phyloP scores from a whole-genome alignment of 257 asterid genomes.

The Verbascum thapsus region DNA sequence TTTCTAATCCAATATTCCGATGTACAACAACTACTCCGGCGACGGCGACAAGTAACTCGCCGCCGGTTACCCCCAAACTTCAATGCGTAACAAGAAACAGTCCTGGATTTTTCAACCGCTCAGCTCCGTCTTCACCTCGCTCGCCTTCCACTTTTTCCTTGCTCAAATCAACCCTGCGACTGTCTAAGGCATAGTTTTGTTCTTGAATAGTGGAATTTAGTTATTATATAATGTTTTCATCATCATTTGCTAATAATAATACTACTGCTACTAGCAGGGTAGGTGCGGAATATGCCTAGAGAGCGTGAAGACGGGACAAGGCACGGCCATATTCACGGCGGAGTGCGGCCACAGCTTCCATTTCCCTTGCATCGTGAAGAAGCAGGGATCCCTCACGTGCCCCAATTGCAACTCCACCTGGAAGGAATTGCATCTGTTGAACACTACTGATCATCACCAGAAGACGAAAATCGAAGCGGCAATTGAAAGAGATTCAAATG shows the following conservation, averaged over 20 bases:
- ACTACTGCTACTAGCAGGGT: conserved; percentile 45
- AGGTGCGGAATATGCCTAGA: conserved; percentile 81
- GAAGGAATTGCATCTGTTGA: conserved; percentile 69
- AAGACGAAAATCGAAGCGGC: conserved; percentile 21
- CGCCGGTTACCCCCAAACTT: conserved; percentile 56
- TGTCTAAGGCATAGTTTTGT: conserved; percentile 52
- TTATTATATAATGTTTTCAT: neutral
- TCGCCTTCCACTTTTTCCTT: conserved; percentile 82
- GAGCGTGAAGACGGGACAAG: conserved; percentile 76
- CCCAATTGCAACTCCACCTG: conserved; percentile 73
- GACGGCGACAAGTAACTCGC: neutral
- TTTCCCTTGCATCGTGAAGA: conserved; percentile 79
- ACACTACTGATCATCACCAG: conserved; percentile 16
- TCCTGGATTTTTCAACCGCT: conserved; percentile 62
- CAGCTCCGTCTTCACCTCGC: conserved; percentile 90
- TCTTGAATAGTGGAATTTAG: conserved; percentile 25
- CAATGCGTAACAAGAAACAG: conserved; percentile 63
- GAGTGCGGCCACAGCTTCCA: conserved; percentile 95
- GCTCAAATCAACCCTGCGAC: conserved; percentile 63
- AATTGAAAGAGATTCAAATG: neutral
- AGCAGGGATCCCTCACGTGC: conserved; percentile 64
- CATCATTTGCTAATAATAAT: conserved; percentile 29
- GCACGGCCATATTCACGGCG: conserved; percentile 96
- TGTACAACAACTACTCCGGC: conserved; percentile 51
- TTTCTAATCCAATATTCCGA: conserved; percentile 52